A percentile compares a stretch with the other conserved stretches of the same genome.
Conservation (phyloP, 345 rosid species). For the Melaleuca alternifolia region DNA sequence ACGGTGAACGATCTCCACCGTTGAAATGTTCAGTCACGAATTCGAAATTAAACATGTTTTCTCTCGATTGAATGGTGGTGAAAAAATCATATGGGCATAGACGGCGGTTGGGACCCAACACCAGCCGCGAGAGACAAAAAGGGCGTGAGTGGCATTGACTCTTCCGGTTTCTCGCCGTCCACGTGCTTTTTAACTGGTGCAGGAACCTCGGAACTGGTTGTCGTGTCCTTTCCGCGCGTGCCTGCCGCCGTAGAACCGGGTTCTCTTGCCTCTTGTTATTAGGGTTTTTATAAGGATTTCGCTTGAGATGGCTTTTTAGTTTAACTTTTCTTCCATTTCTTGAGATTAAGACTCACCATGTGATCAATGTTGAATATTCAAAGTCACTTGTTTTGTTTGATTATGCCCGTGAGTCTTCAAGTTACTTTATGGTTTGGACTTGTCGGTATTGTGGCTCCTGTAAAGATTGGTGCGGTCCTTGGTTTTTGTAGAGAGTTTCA, state of each 20-base stretch:
- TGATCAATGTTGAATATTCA: no score
- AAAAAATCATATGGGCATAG: not conserved
- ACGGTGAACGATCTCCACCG: not conserved
- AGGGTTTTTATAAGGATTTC: not conserved
- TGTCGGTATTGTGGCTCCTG: not conserved
- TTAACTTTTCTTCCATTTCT: not conserved
- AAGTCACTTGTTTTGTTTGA: no score
- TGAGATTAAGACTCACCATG: not conserved
- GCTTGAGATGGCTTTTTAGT: not conserved
- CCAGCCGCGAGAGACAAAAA: not conserved
- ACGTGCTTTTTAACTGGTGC: not conserved
- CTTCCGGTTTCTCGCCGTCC: not conserved
- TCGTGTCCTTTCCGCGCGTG: not conserved
- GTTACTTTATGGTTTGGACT: not conserved
- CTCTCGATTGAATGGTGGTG: not conserved
- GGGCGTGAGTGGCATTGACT: not conserved
- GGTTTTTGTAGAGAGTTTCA: not conserved
- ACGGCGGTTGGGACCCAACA: not conserved
- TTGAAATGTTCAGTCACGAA: not conserved
- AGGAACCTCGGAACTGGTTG: not conserved
- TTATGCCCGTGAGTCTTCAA: not conserved
- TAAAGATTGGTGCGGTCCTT: not conserved
- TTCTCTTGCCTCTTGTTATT: not conserved
- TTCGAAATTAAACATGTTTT: not conserved
- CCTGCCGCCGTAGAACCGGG: not conserved